These are phyloP conservation scores for Haplosporangium gracile DNA, from an alignment of 192 early-diverging fungal genomes.

Conservation along the genomic window DNA sequence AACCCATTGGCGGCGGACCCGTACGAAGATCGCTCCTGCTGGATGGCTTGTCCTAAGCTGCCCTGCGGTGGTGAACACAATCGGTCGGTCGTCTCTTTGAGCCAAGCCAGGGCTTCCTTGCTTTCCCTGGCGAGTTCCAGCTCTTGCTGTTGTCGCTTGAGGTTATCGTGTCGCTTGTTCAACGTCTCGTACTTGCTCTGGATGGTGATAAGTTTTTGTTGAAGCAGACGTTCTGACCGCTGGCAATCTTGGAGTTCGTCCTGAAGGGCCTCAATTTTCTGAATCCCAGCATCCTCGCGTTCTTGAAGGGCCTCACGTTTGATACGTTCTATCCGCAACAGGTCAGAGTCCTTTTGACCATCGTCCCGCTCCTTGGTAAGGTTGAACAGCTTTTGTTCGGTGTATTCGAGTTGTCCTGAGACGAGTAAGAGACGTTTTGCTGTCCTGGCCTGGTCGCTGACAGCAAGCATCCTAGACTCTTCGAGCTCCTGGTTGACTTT, in stretches of 20 bases:
- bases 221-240: slow-evolving; percentile 31
- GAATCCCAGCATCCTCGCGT: slow-evolving; percentile 34
- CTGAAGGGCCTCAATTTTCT: slow-evolving; percentile 38
- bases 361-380: slow-evolving; percentile 36
- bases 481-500: slow-evolving; percentile 46
- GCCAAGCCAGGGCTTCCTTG: slow-evolving; percentile 51
- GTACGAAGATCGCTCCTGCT: slow-evolving; percentile 27
- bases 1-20: slow-evolving; percentile 24
- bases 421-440: slow-evolving; percentile 46
- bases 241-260: slow-evolving; percentile 48
- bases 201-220: slow-evolving; percentile 23
- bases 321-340: slow-evolving; percentile 43
- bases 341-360: slow-evolving; percentile 37
- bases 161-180: slow-evolving; percentile 42
- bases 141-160: slow-evolving; percentile 49
- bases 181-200: slow-evolving; percentile 49
- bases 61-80: slow-evolving; percentile 46
- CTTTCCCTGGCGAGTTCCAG: slow-evolving; percentile 51
- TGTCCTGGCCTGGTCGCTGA: slow-evolving; percentile 48
- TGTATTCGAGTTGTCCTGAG: slow-evolving; percentile 45
- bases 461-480: slow-evolving; percentile 30
- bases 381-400: slow-evolving; percentile 43
- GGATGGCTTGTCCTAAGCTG: slow-evolving; percentile 21
- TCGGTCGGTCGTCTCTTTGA: slow-evolving; percentile 51
- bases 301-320: slow-evolving; percentile 37